phyloP scores from a whole-genome alignment of 306 rosid genomes.

The Sesbania bispinosa region DNA sequence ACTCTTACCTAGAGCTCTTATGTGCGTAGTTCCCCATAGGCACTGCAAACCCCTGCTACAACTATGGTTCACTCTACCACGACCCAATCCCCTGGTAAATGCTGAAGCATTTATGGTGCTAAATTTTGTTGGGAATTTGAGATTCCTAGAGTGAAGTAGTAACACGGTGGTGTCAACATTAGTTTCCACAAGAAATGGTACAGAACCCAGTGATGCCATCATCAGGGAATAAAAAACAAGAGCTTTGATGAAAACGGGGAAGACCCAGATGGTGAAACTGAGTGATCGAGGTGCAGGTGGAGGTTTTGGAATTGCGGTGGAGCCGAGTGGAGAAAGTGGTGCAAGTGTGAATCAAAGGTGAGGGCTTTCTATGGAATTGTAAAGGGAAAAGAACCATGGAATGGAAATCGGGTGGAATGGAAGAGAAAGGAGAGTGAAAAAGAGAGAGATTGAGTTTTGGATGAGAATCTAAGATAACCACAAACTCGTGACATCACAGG shows the following conservation, averaged over 20 bases:
- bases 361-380: not conserved
- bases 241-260: not conserved
- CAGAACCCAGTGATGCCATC: constrained; percentile 61
- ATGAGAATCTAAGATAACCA: constrained; percentile 6
- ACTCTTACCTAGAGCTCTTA: constrained; percentile 42
- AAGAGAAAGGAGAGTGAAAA: not conserved
- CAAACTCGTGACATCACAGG: not conserved
- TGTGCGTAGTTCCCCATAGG: constrained; percentile 32
- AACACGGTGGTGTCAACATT: constrained; percentile 41
- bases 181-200: constrained; percentile 44
- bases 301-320: constrained; percentile 11
- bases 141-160: constrained; percentile 31
- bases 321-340: not conserved
- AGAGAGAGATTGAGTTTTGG: not conserved
- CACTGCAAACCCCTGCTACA: constrained; percentile 31
- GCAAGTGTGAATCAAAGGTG: not conserved
- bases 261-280: constrained; percentile 36
- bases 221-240: not conserved
- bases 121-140: constrained; percentile 20
- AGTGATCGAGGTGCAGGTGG: constrained; percentile 21
- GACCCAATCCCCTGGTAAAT: constrained; percentile 26
- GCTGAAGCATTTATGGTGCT: constrained; percentile 13
- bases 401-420: not conserved
- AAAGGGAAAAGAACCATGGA: not conserved
- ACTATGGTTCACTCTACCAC: constrained; percentile 37